Percentiles rank a stretch among this genome's conserved stretches.
These are phyloP conservation scores for Hyparrhenia diplandra DNA, from an alignment of 176 grass and related monocot genomes.

Conservation along the genomic window DNA sequence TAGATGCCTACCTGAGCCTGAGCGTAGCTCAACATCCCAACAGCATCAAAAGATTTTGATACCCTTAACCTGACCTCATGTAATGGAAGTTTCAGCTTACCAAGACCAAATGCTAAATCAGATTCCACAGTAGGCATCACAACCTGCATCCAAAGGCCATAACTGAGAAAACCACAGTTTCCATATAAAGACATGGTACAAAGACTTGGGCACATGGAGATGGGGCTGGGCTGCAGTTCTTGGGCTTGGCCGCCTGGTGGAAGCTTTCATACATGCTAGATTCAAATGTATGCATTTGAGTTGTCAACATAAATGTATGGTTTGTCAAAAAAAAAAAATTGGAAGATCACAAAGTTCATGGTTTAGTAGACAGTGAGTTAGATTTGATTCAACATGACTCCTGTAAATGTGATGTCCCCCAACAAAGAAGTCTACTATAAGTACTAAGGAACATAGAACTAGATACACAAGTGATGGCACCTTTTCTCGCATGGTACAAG, in stretches of 20 bases:
- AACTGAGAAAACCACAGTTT: background rate
- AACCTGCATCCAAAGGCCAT: constrained; percentile 40
- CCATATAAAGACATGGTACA: background rate
- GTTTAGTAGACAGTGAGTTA: background rate
- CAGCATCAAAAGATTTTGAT: constrained; percentile 67
- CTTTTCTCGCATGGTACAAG: background rate
- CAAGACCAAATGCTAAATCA: constrained; percentile 95
- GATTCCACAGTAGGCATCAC: constrained; percentile 93
- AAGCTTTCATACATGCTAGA: background rate
- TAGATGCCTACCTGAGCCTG: constrained; percentile 73
- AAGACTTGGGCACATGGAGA: background rate
- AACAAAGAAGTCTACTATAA: no score
- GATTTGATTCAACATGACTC: background rate
- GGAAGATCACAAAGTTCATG: background rate
- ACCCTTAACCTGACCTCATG: constrained; percentile 82
- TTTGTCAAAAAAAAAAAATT: background rate
- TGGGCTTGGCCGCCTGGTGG: background rate
- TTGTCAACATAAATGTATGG: background rate
- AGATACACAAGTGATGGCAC: background rate
- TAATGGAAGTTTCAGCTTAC: constrained; percentile 74
- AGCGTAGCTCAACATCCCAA: constrained; percentile 79
- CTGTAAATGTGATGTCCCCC: background rate
- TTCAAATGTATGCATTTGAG: background rate
- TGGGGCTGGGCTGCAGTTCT: background rate
- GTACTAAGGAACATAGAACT: background rate